Conservation (phyloP, 306 rosid species). For the Quercus gilva region DNA sequence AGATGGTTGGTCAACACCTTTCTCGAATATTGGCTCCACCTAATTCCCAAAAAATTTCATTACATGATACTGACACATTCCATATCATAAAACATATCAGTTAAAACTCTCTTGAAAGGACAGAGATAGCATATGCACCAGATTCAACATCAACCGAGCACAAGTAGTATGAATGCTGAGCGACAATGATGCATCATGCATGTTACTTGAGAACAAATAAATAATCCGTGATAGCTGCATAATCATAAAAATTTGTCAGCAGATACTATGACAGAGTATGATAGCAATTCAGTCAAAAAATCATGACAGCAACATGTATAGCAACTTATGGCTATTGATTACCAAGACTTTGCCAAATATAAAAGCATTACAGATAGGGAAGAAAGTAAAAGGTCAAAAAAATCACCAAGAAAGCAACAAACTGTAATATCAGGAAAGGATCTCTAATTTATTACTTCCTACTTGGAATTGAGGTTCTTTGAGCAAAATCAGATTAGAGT, state of each 20-base stretch:
- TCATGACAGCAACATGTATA: conserved; percentile 14
- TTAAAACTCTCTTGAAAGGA: conserved; percentile 16
- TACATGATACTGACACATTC: conserved; percentile 14
- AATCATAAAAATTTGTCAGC: conserved; percentile 20
- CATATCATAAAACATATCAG: conserved; percentile 19
- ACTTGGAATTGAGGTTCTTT: background rate
- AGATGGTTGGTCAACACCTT: conserved; percentile 90
- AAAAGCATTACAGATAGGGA: background rate
- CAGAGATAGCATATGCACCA: conserved; percentile 56
- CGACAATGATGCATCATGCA: conserved; percentile 96
- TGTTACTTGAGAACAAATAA: conserved; percentile 94
- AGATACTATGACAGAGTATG: conserved; percentile 17
- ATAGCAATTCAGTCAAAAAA: conserved; percentile 1
- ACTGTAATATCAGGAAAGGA: background rate
- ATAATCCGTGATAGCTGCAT: conserved; percentile 94
- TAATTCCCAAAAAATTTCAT: conserved; percentile 37
- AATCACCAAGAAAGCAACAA: background rate
- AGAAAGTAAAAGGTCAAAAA: background rate
- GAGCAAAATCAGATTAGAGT: background rate
- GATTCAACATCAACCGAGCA: conserved; percentile 97
- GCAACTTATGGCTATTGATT: background rate
- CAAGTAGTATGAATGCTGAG: conserved; percentile 98
- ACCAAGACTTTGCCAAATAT: background rate
- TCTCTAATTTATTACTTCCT: too few species aligned
- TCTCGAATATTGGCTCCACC: conserved; percentile 99